phyloP scores from a whole-genome alignment of 2,329 filamentous ascomycete species.

The Pyricularia sp. region DNA sequence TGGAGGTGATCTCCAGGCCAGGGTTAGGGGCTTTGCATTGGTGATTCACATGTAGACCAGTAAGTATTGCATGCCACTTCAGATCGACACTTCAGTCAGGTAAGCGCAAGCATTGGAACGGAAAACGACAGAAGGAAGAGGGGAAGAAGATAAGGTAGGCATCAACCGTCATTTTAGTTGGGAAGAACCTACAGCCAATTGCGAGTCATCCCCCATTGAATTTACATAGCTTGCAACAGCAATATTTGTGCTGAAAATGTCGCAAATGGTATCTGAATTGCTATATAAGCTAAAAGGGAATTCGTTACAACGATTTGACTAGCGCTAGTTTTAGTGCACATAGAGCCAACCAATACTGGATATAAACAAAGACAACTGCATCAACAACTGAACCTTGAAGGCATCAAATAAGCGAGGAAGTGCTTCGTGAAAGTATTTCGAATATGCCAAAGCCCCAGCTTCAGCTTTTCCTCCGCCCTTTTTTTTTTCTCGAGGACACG shows the following conservation, averaged over 20 bases:
- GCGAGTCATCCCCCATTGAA: neutral
- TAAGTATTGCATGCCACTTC: no score
- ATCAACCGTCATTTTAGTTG: neutral
- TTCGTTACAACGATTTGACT: neutral
- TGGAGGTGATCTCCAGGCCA: neutral
- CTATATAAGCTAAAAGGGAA: neutral
- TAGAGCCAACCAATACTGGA: neutral
- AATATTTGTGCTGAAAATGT: neutral
- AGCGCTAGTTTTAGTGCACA: neutral
- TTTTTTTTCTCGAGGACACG: neutral
- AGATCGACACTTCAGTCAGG: no score
- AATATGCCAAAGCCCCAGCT: neutral
- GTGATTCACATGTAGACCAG: neutral
- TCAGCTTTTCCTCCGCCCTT: neutral
- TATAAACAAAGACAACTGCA: neutral
- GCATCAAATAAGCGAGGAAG: neutral
- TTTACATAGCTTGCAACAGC: neutral
- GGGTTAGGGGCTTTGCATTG: neutral
- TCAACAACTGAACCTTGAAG: neutral
- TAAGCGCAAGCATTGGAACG: neutral
- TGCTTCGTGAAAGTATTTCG: neutral
- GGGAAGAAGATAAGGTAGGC: neutral
- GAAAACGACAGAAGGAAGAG: neutral
- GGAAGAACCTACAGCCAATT: neutral
- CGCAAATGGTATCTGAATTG: neutral